Evolutionary conservation across 805 yeast genomes (phyloP), one percentile per base, ranked within the genome.

Genomic region (Candida quercuum): DNA sequence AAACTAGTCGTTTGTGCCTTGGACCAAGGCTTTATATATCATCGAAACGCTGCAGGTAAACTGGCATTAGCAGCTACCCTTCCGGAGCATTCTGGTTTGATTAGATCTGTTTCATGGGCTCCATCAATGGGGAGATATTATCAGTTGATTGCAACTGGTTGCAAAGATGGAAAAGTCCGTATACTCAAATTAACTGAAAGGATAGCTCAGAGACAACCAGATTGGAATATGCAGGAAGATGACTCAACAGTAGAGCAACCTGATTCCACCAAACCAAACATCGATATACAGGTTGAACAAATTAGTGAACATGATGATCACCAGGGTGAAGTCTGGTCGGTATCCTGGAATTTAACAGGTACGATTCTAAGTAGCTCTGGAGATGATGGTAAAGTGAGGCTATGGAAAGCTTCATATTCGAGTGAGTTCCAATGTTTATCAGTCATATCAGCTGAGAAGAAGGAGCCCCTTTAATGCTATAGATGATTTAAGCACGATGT

Each of bases 51-150:
- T 22, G 57, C 61, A 21, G 78, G 76, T 23, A 79, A 73, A 51
- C 69, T 74, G 45, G 64, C 66, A 11, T 69, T 73, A 37, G 78
- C 78, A 0, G 77, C 83, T 24, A 76, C 75, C 42, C 66, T 91
- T 18, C 84, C 88, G 3, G 96, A 87, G 28, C 97, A 89, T 56
- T 72, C 75, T 37, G 96, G 95, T 3, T 69, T 91, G 28, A 86
- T 91, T 24, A 69, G 98, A 52, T 83, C 88, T 14, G 86, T 89
- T 5, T 72, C 89, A 22, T 91, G 99, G 99, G 98, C 98, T 0
- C 96, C 98, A 3, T 78, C 94, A 0, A 86, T 89, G 82, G 98
- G 98, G 3, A 69, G 96, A 48, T 78, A 81, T 45, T 86, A 77
- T 57, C 95, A 91, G 50, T 65, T 89, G 33, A 69, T 93, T 30